phyloP scores from a whole-genome alignment of 768 basidiomycete genomes.

The Pleurotus tuoliensis region DNA sequence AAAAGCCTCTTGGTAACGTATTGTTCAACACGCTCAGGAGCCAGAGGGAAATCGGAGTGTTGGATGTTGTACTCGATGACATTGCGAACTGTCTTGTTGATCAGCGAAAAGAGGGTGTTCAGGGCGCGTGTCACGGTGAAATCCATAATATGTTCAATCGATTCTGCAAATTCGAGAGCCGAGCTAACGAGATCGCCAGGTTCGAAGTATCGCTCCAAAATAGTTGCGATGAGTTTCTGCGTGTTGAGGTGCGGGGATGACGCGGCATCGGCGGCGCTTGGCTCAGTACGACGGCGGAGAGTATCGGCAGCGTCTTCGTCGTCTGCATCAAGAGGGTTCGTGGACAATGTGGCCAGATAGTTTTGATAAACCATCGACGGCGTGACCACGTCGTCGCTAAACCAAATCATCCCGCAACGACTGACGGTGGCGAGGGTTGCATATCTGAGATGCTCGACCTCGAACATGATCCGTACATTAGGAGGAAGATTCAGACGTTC shows the following conservation, averaged over 20 bases:
- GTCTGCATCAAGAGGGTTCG: constrained; percentile 79
- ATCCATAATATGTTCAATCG: constrained; percentile 99
- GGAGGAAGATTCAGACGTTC: constrained; percentile 95
- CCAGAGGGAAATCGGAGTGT: constrained; percentile 91
- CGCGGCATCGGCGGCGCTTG: constrained; percentile 39
- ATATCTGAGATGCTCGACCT: constrained; percentile 96
- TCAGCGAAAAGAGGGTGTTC: constrained; percentile 92
- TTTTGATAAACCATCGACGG: constrained; percentile 89
- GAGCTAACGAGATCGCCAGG: constrained; percentile 77
- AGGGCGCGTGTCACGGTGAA: constrained; percentile 90
- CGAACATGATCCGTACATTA: constrained; percentile 99
- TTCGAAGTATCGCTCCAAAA: constrained; percentile 80
- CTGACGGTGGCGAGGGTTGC: constrained; percentile 98
- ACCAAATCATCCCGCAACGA: constrained; percentile 99
- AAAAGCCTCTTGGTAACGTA: constrained; percentile 89
- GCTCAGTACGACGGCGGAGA: constrained; percentile 57
- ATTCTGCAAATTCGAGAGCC: constrained; percentile 75
- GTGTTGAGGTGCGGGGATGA: constrained; percentile 63
- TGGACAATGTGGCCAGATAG: constrained; percentile 75
- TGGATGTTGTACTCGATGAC: constrained; percentile 93
- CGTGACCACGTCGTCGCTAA: constrained; percentile 94
- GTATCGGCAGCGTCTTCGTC: constrained; percentile 75
- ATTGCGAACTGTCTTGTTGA: constrained; percentile 94
- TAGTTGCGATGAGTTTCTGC: constrained; percentile 69
- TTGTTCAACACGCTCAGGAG: constrained; percentile 80